Evolutionary conservation across 129 eudicot species (phyloP), one percentile per base, ranked within the genome.

Genomic region (Silybum marianum): DNA sequence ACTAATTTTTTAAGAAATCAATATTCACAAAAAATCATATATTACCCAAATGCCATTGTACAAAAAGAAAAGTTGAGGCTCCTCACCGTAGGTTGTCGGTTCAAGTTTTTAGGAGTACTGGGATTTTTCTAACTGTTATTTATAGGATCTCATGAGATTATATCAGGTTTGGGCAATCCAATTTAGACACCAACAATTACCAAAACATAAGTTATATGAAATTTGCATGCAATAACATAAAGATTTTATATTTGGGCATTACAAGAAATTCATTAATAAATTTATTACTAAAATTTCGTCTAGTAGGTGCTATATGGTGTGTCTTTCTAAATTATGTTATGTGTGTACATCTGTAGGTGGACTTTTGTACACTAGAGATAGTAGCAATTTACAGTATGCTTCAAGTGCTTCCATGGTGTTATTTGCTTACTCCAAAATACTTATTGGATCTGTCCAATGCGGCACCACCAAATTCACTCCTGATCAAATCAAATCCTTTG

Each of bases 351-450:
- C 38, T 30, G 26, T 86, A 93, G 97, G 96, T 60, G 97, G 97
- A 71, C 90, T 93, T 75, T 78, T 93, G 51, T 90, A 74, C 72
- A 85, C 80, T 21, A 85, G 95, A 85, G 97, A 93, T 78, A 78
- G 90, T 39, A 81, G 85, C 69, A 93, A 93, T 58, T 77, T 93
- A 69, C 96, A 90, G 72, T 93, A 93, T 78, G 92, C 69, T 66
- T 77, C 88, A 18, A 60, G 89, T 80, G 92, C 91, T 62, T 48
- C 90, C 39, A 87, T 93, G 93, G 74, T 90, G 67, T 86, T 90
- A 25, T 80, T 88, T 19, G 76, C 75, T 74, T 93, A 93, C 78
- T 86, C 91, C 73, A 84, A 88, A n/a, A 65, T 87, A 62, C 78
- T 93, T 9, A 69, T 11, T 7, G 39, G 63, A 1, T 79, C 84